These are phyloP conservation scores for Aspergillus arachidicola DNA, from an alignment of 2,329 filamentous ascomycete species.

Conservation along the genomic window DNA sequence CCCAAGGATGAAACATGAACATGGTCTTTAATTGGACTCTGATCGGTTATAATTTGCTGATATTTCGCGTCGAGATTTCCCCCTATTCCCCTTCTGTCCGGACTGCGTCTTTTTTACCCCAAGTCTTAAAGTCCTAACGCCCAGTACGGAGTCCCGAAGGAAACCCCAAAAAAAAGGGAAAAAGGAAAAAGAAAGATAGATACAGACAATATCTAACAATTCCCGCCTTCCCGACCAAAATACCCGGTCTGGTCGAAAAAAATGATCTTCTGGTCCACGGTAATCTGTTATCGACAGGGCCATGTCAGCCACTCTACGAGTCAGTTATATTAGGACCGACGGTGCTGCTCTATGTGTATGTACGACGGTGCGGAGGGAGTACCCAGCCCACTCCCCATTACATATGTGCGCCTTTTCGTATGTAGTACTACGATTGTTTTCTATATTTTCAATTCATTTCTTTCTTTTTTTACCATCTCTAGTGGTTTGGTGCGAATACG, in stretches of 20 bases:
- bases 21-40: constrained; percentile 15
- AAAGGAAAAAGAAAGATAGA: background rate
- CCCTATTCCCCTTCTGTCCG: background rate
- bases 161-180: too few species aligned
- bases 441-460: too few species aligned
- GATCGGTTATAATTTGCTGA: background rate
- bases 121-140: too few species aligned
- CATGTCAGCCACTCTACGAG: constrained; percentile 2
- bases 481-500: background rate
- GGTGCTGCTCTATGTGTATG: constrained; percentile 10
- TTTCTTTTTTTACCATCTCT: background rate
- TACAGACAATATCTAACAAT: background rate
- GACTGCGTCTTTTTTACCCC: too few species aligned
- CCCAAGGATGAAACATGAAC: constrained; percentile 5
- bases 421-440: background rate
- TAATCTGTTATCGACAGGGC: background rate
- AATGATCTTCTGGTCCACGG: background rate
- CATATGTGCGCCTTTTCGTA: background rate
- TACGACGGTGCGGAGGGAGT: background rate
- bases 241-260: background rate
- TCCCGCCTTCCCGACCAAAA: background rate
- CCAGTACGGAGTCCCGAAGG: too few species aligned
- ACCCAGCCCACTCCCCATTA: background rate
- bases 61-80: background rate
- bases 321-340: constrained; percentile 17